A percentile compares a stretch with the other conserved stretches of the same genome.
phyloP scores from a whole-genome alignment of 495 filamentous ascomycete genomes.

The Bryoglossum gracile region DNA sequence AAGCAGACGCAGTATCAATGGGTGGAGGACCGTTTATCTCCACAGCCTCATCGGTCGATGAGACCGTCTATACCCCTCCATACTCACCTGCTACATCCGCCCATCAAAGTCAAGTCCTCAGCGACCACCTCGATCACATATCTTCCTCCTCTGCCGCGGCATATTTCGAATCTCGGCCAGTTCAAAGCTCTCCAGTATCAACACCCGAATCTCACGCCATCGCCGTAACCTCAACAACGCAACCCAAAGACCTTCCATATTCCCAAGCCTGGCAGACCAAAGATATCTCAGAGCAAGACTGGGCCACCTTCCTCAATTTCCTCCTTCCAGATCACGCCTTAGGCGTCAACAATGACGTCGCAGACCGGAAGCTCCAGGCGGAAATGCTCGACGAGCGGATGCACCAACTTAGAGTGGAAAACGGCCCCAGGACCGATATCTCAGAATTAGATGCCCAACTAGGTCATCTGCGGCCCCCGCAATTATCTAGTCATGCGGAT shows the following conservation, averaged over 20 bases:
- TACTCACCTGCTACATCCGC: slow-evolving; percentile 31
- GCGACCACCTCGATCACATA: slow-evolving; percentile 6
- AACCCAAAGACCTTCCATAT: slow-evolving; percentile 20
- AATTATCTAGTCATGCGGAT: not conserved
- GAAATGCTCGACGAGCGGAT: slow-evolving; percentile 19
- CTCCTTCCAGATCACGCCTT: slow-evolving; percentile 15
- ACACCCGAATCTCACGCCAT: slow-evolving; percentile 9
- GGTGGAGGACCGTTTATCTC: slow-evolving; percentile 3
- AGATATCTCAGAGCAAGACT: slow-evolving; percentile 38
- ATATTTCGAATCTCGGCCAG: slow-evolving; percentile 19
- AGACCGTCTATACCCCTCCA: slow-evolving; percentile 41
- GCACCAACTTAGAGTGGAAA: slow-evolving; percentile 6
- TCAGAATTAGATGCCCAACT: slow-evolving; percentile 32
- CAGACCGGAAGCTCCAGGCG: slow-evolving; percentile 19
- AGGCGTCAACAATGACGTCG: slow-evolving; percentile 13
- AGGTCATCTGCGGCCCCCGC: slow-evolving; percentile 6
- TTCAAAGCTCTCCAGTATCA: not conserved
- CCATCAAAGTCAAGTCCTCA: slow-evolving; percentile 18
- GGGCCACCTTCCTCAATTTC: slow-evolving; percentile 42
- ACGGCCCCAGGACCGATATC: slow-evolving; percentile 10
- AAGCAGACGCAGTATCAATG: slow-evolving; percentile 6
- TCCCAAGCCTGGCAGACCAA: slow-evolving; percentile 21
- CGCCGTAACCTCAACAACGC: slow-evolving; percentile 10
- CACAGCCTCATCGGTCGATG: slow-evolving; percentile 30
- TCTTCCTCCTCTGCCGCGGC: slow-evolving; percentile 14